Evolutionary conservation across 2,329 filamentous ascomycete genomes (phyloP).

Genomic region (Cladosporium sp.): DNA sequence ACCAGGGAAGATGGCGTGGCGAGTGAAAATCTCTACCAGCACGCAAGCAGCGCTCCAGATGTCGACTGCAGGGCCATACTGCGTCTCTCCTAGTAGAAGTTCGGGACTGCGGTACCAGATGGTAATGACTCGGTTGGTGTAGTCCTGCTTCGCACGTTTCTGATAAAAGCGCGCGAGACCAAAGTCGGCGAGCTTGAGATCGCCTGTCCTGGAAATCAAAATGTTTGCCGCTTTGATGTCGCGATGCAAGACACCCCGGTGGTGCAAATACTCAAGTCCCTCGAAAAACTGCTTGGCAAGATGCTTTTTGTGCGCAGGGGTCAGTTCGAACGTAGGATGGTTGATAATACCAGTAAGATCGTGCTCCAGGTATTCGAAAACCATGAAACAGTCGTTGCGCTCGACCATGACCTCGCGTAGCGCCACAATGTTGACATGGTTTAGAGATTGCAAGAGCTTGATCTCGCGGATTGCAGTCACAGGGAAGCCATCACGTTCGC

Average conservation of each 20-base stretch:
- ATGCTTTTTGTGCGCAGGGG: constrained; percentile 84
- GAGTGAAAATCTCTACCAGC: constrained; percentile 92
- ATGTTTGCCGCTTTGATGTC: constrained; percentile 98
- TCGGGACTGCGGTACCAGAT: constrained; percentile 97
- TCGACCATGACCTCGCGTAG: constrained; percentile 96
- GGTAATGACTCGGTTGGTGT: constrained; percentile 97
- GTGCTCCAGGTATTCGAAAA: constrained; percentile 96
- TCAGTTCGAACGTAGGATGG: constrained; percentile 84
- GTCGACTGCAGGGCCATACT: constrained; percentile 84
- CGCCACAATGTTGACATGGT: constrained; percentile 76
- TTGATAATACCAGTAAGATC: constrained; percentile 93
- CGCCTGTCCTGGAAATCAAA: constrained; percentile 82
- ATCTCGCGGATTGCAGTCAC: constrained; percentile 89
- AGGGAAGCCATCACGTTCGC: constrained; percentile 84
- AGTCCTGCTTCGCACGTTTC: constrained; percentile 86
- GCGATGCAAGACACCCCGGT: constrained; percentile 86
- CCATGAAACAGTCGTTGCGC: constrained; percentile 98
- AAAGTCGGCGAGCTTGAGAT: constrained; percentile 95
- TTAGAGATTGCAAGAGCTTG: constrained; percentile 82
- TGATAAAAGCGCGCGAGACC: constrained; percentile 94
- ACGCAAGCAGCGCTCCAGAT: constrained; percentile 98
- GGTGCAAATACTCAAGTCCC: constrained; percentile 88
- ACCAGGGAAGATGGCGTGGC: constrained; percentile 89
- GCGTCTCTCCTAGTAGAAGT: constrained; percentile 82
- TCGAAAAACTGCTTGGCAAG: constrained; percentile 90